Evolutionary conservation across 176 grass and related monocot genomes (phyloP).

Genomic region (Oryza nivara): DNA sequence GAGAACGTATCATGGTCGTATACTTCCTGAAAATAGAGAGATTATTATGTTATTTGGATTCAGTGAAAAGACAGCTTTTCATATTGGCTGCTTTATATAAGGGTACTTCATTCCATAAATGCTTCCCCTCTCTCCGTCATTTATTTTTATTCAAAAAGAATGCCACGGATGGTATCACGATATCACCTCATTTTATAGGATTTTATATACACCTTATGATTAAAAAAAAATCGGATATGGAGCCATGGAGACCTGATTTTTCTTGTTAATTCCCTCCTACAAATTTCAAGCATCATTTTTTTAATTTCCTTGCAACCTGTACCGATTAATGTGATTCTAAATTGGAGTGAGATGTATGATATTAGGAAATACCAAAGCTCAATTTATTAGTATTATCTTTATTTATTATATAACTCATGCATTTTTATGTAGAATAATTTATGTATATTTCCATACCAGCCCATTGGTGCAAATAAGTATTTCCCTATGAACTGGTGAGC

Average conservation of each 20-base stretch:
- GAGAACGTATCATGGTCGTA: slow-evolving; percentile 90
- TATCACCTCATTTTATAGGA: not conserved
- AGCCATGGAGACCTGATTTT: not conserved
- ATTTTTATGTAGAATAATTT: slow-evolving; percentile 9
- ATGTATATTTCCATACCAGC: not conserved
- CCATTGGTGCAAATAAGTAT: slow-evolving; percentile 14
- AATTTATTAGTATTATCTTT: not conserved
- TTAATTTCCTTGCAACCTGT: not conserved
- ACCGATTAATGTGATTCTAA: not conserved
- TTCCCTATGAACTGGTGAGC: slow-evolving; percentile 1
- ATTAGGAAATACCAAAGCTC: not conserved
- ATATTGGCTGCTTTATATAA: not conserved
- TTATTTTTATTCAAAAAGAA: not conserved
- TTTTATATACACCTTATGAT: not conserved
- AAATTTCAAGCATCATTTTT: not conserved
- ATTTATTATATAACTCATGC: not conserved
- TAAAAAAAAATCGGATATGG: not conserved
- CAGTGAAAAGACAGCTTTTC: not conserved
- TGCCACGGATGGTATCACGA: not conserved
- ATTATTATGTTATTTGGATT: slow-evolving; percentile 31
- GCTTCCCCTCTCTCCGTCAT: not conserved
- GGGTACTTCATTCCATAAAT: slow-evolving; percentile 2
- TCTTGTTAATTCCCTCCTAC: not conserved
- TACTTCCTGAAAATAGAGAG: slow-evolving; percentile 69
- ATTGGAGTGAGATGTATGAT: not conserved